These are phyloP conservation scores for Eimeria tenella DNA, from an alignment of 169 alveolate genomes.

Conservation along the genomic window DNA sequence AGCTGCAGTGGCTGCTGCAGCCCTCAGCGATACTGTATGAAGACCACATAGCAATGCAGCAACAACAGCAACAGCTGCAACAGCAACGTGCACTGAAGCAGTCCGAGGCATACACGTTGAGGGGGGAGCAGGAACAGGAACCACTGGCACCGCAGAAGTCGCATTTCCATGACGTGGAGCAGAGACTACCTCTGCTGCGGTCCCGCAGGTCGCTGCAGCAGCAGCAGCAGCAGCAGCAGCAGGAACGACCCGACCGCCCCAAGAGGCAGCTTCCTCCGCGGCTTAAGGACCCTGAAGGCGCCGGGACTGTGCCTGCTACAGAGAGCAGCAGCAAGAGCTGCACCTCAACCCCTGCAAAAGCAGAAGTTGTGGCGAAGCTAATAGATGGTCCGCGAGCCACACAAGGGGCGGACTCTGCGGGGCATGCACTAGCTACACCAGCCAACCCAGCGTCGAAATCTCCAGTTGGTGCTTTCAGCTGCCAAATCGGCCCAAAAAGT, in stretches of 20 bases:
- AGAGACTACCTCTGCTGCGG: not conserved
- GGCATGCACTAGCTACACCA: not conserved
- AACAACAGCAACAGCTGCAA: not conserved
- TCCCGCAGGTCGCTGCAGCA: conserved; percentile 29
- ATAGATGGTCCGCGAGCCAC: not conserved
- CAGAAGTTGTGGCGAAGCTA: not conserved
- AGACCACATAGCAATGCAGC: conserved; percentile 23
- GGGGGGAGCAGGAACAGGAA: conserved; percentile 15
- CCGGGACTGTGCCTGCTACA: conserved; percentile 27
- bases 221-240: conserved; percentile 37
- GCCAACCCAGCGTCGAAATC: not conserved
- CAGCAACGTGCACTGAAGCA: not conserved
- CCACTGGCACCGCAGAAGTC: not conserved
- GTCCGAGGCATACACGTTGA: not conserved
- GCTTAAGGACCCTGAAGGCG: conserved; percentile 14
- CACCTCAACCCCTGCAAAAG: conserved; percentile 46
- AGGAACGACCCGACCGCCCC: conserved; percentile 14
- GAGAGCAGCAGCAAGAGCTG: conserved; percentile 62
- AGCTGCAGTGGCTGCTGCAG: conserved; percentile 39
- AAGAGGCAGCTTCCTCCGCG: conserved; percentile 51
- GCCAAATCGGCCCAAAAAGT: not conserved
- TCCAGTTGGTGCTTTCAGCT: not conserved
- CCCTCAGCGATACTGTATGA: not conserved
- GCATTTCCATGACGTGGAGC: not conserved
- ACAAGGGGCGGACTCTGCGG: not conserved